Evolutionary conservation across 495 filamentous ascomycete species (phyloP).

Genomic region (Beverwykella pulmonaria): DNA sequence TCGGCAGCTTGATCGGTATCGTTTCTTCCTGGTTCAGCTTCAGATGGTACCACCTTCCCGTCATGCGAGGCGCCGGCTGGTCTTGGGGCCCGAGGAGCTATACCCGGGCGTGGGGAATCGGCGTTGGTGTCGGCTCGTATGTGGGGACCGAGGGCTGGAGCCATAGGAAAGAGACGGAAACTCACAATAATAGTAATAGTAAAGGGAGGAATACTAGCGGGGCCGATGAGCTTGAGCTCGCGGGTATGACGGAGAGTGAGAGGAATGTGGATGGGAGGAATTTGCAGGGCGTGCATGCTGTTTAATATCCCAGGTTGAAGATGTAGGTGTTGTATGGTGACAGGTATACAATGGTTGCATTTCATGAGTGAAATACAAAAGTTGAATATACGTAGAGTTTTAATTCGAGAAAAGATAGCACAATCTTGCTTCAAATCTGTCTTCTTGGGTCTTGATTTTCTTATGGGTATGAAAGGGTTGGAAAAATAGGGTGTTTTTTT

Average conservation of each 20-base stretch:
- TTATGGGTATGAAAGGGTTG: no score
- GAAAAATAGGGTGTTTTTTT: no score
- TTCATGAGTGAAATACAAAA: no score
- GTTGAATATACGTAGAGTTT: no score
- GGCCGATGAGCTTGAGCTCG: neutral
- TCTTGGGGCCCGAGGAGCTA: conserved; percentile 46
- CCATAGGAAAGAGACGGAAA: neutral
- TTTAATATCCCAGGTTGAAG: neutral
- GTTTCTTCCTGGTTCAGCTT: conserved; percentile 60
- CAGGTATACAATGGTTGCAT: no score
- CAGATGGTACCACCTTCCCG: conserved; percentile 58
- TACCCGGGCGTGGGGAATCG: conserved; percentile 47
- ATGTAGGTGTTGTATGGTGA: neutral
- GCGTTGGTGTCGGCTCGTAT: conserved; percentile 46
- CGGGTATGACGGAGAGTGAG: neutral
- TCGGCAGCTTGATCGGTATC: conserved; percentile 60
- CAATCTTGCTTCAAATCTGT: no score
- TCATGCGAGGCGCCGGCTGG: conserved; percentile 44
- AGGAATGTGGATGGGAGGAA: conserved; percentile 1
- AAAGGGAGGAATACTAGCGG: neutral
- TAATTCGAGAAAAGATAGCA: no score
- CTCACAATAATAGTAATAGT: neutral
- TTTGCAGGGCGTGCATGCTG: neutral
- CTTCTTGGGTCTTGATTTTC: no score
- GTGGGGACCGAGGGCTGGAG: conserved; percentile 45